Percentiles rank a stretch among this genome's conserved stretches.
These are phyloP conservation scores for Sungouiozyma intestinalis DNA, from an alignment of 805 yeast species.

Conservation along the genomic window DNA sequence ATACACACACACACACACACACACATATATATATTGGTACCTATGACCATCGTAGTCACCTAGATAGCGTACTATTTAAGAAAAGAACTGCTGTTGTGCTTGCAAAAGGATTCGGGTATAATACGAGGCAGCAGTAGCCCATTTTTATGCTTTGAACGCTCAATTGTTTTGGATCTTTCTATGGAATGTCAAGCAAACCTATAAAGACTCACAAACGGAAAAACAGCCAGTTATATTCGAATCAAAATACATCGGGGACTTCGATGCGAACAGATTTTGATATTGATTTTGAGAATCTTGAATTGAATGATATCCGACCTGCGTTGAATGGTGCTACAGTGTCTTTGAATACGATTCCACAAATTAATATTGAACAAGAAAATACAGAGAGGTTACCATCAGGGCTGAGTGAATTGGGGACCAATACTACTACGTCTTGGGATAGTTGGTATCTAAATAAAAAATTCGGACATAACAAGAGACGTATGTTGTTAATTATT, in stretches of 20 bases:
- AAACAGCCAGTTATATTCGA: slow-evolving; percentile 22
- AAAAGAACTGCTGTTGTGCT: too few relatives aligned
- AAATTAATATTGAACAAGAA: not conserved
- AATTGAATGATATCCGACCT: slow-evolving; percentile 3
- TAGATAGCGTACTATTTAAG: too few relatives aligned
- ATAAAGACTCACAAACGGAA: slow-evolving; percentile 21
- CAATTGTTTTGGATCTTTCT: not conserved
- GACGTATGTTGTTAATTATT: slow-evolving; percentile 1
- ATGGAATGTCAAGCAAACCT: slow-evolving; percentile 1
- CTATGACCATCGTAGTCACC: too few relatives aligned
- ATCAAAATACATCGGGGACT: slow-evolving; percentile 18
- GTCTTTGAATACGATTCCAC: not conserved
- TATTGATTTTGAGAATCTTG: slow-evolving; percentile 3
- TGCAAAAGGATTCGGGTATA: too few relatives aligned
- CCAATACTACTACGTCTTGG: slow-evolving; percentile 1
- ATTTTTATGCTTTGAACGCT: too few relatives aligned
- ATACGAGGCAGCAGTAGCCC: too few relatives aligned
- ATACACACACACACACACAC: too few relatives aligned
- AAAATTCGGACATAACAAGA: slow-evolving; percentile 6
- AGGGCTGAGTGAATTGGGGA: not conserved
- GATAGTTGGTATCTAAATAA: slow-evolving; percentile 7
- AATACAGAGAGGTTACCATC: not conserved
- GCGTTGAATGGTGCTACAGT: slow-evolving; percentile 3
- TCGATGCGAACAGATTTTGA: slow-evolving; percentile 4
- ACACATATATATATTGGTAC: too few relatives aligned